phyloP scores from a whole-genome alignment of 345 rosid species.

The Acer yangbiense region DNA sequence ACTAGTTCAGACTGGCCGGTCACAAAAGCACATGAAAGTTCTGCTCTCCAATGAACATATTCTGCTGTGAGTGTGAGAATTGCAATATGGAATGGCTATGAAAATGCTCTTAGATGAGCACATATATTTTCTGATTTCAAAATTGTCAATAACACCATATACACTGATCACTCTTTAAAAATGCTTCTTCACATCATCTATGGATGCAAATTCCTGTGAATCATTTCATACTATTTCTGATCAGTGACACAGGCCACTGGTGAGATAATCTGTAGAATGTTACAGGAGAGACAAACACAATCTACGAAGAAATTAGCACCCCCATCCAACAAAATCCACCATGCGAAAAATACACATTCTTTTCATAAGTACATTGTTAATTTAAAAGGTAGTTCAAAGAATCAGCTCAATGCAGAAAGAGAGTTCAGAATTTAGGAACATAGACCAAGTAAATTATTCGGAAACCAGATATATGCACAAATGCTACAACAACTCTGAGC shows the following conservation, averaged over 20 bases:
- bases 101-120: background rate
- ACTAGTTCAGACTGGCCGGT: too few relatives aligned
- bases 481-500: background rate
- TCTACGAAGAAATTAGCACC: background rate
- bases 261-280: background rate
- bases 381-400: background rate
- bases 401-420: background rate
- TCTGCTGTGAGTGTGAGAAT: too few relatives aligned
- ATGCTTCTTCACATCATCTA: too few relatives aligned
- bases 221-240: background rate
- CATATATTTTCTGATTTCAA: background rate
- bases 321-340: background rate
- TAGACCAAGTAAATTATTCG: background rate
- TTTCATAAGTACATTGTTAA: background rate
- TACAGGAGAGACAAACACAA: background rate
- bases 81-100: too few relatives aligned
- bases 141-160: background rate
- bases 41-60: too few relatives aligned
- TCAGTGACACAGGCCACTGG: background rate
- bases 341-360: background rate
- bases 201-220: too few relatives aligned
- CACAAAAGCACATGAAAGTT: too few relatives aligned
- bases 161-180: background rate
- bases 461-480: constrained; percentile 26
- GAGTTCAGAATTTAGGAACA: constrained; percentile 4